Evolutionary conservation across 495 filamentous ascomycete genomes (phyloP).

Genomic region (Penicillium steckii): DNA sequence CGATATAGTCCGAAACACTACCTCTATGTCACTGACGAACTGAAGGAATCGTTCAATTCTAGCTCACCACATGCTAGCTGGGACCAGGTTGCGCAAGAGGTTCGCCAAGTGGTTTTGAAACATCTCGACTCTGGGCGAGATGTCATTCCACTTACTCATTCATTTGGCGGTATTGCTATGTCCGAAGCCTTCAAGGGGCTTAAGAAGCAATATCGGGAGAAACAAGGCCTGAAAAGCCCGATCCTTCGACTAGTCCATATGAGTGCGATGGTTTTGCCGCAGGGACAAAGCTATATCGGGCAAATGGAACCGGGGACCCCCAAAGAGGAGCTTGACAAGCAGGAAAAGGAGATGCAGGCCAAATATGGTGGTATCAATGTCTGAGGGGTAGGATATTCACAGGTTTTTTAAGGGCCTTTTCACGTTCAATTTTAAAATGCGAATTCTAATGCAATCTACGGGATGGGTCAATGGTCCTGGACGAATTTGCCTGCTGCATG

Average conservation of each 20-base stretch:
- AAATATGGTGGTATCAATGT: slow-evolving; percentile 20
- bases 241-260: slow-evolving; percentile 42
- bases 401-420: too few species aligned
- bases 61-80: slow-evolving; percentile 25
- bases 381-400: slow-evolving; percentile 18
- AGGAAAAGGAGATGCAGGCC: slow-evolving; percentile 11
- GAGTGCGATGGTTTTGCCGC: slow-evolving; percentile 27
- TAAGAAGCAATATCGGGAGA: slow-evolving; percentile 35
- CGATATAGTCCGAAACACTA: slow-evolving; percentile 44
- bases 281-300: slow-evolving; percentile 21
- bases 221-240: slow-evolving; percentile 35
- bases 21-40: slow-evolving; percentile 28
- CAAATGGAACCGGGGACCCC: slow-evolving; percentile 21
- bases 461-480: slow-evolving; percentile 27
- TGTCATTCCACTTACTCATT: slow-evolving; percentile 36
- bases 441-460: too few species aligned
- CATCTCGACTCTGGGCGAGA: slow-evolving; percentile 28
- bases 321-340: slow-evolving; percentile 24
- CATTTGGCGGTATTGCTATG: slow-evolving; percentile 38
- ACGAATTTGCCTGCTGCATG: slow-evolving; percentile 9
- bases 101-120: slow-evolving; percentile 24
- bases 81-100: slow-evolving; percentile 25
- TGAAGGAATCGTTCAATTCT: slow-evolving; percentile 27
- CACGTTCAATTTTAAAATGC: too few species aligned
- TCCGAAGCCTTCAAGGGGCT: slow-evolving; percentile 37